Base-by-base conservation (phyloP, 2,329 filamentous ascomycete genomes). In the Fusarium nematophilum region DNA sequence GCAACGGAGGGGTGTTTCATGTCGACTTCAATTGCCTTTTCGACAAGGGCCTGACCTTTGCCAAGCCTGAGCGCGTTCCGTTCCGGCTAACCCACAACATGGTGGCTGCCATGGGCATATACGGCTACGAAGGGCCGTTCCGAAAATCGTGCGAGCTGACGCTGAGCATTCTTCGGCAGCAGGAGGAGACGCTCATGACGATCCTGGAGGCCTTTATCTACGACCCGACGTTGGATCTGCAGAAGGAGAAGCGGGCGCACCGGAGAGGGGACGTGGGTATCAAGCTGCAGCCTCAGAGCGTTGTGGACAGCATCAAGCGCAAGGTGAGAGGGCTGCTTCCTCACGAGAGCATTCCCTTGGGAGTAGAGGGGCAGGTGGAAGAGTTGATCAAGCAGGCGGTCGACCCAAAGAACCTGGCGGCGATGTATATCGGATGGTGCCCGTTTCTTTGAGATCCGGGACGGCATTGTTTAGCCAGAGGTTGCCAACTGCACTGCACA, bases 21-120 rank as follows among this genome's bases (percentile, higher is more conserved):
- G 96, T 99, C 38, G 95, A 99, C 77, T 99, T 99, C 83, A 99
- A 99, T 78, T 99, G 96, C 75, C 87, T 99, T 5, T 99, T 99
- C 74, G 96, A 99, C 80, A 99, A 99, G 72, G 95, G 95, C 2
- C 85, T 94, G 33, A 97, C 93, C 0, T 98, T 99, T 72, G 90
- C 93, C 60, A 96, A 96, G 75, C 94, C 95, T 0, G 95, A 99
- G 76, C 83, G 90, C 25, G 95, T 99, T 1, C 96, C 95, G 2
- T 99, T 99, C 82, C 90, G 96, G 13, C 83, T 99, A 34, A 99
- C 95, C 4, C 94, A 97, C 81, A 99, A 99, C 77, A 98, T 99
- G 94, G 87, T 96, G 29, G 92, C 96, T 62, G 96, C 95, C 9
- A 98, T 99, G 88, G 95, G 95, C 5, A 89, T 96, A 17, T 94